Evolutionary conservation across 208 protist species (phyloP), one percentile per base, ranked within the genome.

Genomic region (Porcisia hertigi): DNA sequence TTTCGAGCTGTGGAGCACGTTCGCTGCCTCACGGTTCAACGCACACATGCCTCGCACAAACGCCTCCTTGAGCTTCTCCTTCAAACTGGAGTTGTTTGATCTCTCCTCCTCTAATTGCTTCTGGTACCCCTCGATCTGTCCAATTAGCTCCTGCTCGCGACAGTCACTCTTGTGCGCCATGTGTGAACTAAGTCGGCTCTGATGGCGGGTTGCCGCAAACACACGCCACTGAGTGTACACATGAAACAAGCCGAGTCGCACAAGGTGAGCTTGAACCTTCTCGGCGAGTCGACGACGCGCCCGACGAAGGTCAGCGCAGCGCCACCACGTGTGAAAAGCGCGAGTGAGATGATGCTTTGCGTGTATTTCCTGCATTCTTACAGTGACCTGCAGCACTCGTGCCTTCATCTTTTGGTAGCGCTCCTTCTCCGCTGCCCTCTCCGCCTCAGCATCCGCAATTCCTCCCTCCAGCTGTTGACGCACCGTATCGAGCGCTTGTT

Each of bases 1-100:
- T 47, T 86, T 80, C 3, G 65, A 45, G 5, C 89, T 86, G 18
- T 86, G 80, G 41, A 97, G 85, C n/a, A 94, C 90, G 45, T 95
- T 86, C 75, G 96, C 90, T 6, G 96, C 96, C 75, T 98, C 96
- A 7, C 91, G 91, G 73, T 98, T 98, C 62, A 98, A 77, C 6
- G 96, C 93, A 58, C 89, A 94, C 45, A 98, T 89, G 8, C 96
- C 94, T 1, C 90, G 86, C 57, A 98, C 84, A 77, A 98, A 96
- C 0, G 93, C 92, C 1, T 81, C 84, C 77, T 90, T 93, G 65
- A 96, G 76, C 25, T 89, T 74, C 47, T 93, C 93, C 34, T 91
- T 90, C 63, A 95, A 59, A 1, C 63, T 73, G n/a, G 75, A 78
- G 30, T 84, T 86, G 0, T 84, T 87, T 41, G 76, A 70, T 59